Evolutionary conservation across 1,284 basidiomycete species (phyloP).

Genomic region (Sutorius eximius): DNA sequence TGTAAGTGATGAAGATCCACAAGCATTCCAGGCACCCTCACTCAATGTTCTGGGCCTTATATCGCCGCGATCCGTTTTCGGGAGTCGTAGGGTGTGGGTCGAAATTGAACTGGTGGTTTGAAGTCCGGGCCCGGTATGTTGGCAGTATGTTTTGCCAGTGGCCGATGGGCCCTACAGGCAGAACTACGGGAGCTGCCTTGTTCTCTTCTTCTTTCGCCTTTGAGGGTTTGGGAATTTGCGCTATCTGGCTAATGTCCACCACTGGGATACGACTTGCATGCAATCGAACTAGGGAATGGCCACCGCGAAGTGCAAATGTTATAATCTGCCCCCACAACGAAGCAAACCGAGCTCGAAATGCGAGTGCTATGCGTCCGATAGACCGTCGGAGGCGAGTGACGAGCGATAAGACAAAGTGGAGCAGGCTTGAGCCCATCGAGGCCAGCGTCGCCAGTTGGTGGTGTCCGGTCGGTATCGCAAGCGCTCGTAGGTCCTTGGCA

Average conservation of each 20-base stretch:
- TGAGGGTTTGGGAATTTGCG: background rate
- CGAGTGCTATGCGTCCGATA: background rate
- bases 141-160: constrained; percentile 1
- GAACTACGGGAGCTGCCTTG: too few relatives aligned
- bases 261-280: too few relatives aligned
- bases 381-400: constrained; percentile 9
- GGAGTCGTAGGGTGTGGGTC: constrained; percentile 11
- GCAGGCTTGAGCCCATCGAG: background rate
- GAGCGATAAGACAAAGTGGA: constrained; percentile 12
- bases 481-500: background rate
- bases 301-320: background rate
- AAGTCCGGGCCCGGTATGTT: background rate
- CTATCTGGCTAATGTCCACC: too few relatives aligned
- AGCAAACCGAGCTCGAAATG: background rate
- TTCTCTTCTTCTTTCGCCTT: background rate
- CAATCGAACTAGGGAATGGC: too few relatives aligned
- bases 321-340: constrained; percentile 12
- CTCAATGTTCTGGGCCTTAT: background rate
- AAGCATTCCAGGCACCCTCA: too few relatives aligned
- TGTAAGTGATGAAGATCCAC: too few relatives aligned
- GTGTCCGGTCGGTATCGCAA: background rate
- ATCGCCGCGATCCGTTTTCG: constrained; percentile 16
- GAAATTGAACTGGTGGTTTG: background rate
- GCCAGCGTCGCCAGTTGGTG: background rate
- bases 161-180: background rate